These are phyloP conservation scores for Warburgia ugandensis DNA, from an alignment of 164 flowering plant genomes.

Conservation along the genomic window DNA sequence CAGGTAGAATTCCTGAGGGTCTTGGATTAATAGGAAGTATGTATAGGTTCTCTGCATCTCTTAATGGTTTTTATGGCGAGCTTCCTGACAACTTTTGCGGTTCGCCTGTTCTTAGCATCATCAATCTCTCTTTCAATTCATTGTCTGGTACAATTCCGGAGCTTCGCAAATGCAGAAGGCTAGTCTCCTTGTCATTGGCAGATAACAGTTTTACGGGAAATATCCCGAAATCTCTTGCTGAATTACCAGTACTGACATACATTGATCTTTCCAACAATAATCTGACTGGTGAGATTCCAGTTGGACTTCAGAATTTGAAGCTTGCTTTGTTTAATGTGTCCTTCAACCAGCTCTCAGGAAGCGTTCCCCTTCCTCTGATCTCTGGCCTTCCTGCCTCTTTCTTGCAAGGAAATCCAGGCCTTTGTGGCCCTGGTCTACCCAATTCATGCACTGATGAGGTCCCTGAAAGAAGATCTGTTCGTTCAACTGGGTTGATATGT, in stretches of 20 bases:
- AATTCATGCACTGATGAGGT: slow-evolving; percentile 37
- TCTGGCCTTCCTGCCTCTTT: slow-evolving; percentile 84
- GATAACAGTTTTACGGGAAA: slow-evolving; percentile 57
- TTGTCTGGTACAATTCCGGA: slow-evolving; percentile 76
- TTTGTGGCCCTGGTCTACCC: slow-evolving; percentile 77
- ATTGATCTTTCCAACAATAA: slow-evolving; percentile 80
- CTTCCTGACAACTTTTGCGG: slow-evolving; percentile 71
- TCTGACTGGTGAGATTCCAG: slow-evolving; percentile 67
- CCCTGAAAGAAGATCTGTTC: slow-evolving; percentile 8
- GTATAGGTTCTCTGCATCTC: slow-evolving; percentile 77
- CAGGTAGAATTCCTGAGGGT: slow-evolving; percentile 52
- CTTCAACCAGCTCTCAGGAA: slow-evolving; percentile 67
- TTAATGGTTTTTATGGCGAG: slow-evolving; percentile 60
- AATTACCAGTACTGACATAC: slow-evolving; percentile 72
- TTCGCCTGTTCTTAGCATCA: slow-evolving; percentile 71
- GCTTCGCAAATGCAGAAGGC: slow-evolving; percentile 48
- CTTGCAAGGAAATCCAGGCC: slow-evolving; percentile 68
- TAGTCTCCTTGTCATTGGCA: slow-evolving; percentile 74
- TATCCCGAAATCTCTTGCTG: slow-evolving; percentile 63
- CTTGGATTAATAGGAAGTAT: slow-evolving; percentile 55
- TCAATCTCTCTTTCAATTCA: slow-evolving; percentile 65
- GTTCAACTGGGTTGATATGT: slow-evolving; percentile 29
- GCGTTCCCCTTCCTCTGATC: slow-evolving; percentile 53
- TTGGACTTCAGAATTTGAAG: slow-evolving; percentile 65
- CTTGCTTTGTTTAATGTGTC: slow-evolving; percentile 90